Evolutionary conservation across 1,284 basidiomycete genomes (phyloP), one percentile per base, ranked within the genome.

Genomic region (Austroboletus rostrupii): DNA sequence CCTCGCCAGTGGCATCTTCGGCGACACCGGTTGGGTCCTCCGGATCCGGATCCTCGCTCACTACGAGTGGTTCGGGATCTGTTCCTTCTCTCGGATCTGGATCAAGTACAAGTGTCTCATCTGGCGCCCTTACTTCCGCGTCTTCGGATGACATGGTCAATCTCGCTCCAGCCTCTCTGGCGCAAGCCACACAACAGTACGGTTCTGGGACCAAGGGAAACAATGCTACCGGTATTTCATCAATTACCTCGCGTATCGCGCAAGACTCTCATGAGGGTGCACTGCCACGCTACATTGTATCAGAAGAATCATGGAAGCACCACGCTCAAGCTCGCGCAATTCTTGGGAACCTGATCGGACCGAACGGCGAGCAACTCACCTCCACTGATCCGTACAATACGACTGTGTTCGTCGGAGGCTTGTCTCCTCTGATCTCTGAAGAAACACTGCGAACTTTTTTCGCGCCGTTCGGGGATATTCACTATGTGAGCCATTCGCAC

Each of bases 331-430:
- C 86, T 40, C 81, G 85, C 14, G 87, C 86, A 5, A 87, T 90
- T 53, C 69, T 89, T 50, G 83, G 85, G 10, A 90, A 88, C 60
- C 70, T 90, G 19, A 89, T 90, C 43, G 87, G 87, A 17, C 88
- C 87, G 0, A 89, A 90, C 56, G 89, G 87, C 40, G 89, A 90
- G 66, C 88, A 89, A 60, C 75, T 91, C 54, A 88, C 88, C 47
- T 85, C 86, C 26, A 87, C 86, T 10, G 92, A 94, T 61, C 91
- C 90, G 10, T 91, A 92, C 65, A 95, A 95, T 61, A 93, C 91
- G 14, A 95, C 92, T 5, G 91, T 94, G 2, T 95, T 95, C 58
- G 92, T 95, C 23, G 92, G 92, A 32, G 92, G 92, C 0, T 65
- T 95, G 47, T 90, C 87, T 8, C 88, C 89, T 20, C 70, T 92